Evolutionary conservation across 768 basidiomycete species (phyloP).

Genomic region (Boletellus emodensis): DNA sequence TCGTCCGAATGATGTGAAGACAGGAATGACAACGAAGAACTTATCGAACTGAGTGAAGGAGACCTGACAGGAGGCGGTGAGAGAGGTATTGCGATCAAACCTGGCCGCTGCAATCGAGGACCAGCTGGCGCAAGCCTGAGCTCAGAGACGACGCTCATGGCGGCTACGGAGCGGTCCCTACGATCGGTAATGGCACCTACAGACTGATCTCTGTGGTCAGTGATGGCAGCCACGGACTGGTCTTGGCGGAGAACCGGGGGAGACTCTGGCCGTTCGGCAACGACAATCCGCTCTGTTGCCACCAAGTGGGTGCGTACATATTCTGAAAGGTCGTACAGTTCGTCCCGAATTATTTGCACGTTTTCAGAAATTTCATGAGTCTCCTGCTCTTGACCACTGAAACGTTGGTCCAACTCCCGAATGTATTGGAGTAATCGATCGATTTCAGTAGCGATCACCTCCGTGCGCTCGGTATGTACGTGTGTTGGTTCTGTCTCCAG

Average conservation of each 20-base stretch:
- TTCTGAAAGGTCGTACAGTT: constrained; percentile 60
- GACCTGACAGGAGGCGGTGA: constrained; percentile 43
- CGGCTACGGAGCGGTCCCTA: constrained; percentile 45
- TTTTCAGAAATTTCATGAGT: constrained; percentile 61
- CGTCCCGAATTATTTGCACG: constrained; percentile 64
- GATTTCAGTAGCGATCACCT: constrained; percentile 49
- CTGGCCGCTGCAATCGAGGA: constrained; percentile 21
- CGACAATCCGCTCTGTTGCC: constrained; percentile 15
- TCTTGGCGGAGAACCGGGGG: constrained; percentile 32
- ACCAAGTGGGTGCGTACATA: constrained; percentile 44
- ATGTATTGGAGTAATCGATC: constrained; percentile 49
- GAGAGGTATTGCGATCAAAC: constrained; percentile 32
- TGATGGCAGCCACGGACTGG: constrained; percentile 43
- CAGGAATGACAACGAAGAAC: constrained; percentile 40
- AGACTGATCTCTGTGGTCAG: constrained; percentile 39
- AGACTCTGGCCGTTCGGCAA: constrained; percentile 11
- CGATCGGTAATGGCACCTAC: constrained; percentile 42
- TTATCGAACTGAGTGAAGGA: constrained; percentile 38
- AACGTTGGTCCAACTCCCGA: constrained; percentile 57
- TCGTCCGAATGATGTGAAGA: constrained; percentile 77
- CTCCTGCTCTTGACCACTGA: constrained; percentile 64
- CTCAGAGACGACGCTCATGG: constrained; percentile 38
- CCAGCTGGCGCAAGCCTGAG: constrained; percentile 24
- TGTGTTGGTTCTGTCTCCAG: constrained; percentile 42
- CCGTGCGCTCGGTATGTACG: constrained; percentile 36